Conservation (phyloP, 495 filamentous ascomycete genomes). For the Xylaria longipes region DNA sequence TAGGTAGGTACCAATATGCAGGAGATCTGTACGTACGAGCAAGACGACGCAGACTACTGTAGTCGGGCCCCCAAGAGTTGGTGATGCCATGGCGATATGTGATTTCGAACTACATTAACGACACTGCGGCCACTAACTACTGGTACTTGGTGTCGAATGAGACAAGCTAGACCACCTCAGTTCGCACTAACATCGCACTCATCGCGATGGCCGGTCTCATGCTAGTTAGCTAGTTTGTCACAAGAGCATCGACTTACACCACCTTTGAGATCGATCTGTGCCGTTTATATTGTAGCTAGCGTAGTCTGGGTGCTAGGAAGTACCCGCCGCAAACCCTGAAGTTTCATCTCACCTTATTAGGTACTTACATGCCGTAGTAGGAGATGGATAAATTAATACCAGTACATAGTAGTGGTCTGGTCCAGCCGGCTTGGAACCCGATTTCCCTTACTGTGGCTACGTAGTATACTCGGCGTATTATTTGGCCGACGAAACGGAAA, state of each 20-base stretch:
- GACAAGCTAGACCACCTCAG: background rate
- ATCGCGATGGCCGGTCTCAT: background rate
- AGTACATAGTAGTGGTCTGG: background rate
- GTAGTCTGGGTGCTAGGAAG: background rate
- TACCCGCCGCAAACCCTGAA: conserved; percentile 12
- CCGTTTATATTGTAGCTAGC: background rate
- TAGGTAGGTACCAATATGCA: too few species aligned
- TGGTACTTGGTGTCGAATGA: background rate
- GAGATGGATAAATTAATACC: conserved; percentile 4
- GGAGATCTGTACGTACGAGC: background rate
- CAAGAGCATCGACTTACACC: background rate
- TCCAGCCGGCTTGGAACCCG: background rate
- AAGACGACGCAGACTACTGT: background rate
- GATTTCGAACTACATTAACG: background rate
- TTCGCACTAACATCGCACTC: background rate
- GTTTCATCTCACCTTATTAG: conserved; percentile 13
- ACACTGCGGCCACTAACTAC: background rate
- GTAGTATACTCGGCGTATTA: conserved; percentile 2
- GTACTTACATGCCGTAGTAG: too few species aligned
- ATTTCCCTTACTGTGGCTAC: background rate
- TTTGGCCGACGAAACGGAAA: conserved; percentile 11
- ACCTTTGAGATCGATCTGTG: background rate
- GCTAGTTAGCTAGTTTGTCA: background rate
- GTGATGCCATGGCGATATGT: background rate
- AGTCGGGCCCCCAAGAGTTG: background rate